Evolutionary conservation across 345 rosid genomes (phyloP), one percentile per base, ranked within the genome.

Genomic region (Brassica rapa): DNA sequence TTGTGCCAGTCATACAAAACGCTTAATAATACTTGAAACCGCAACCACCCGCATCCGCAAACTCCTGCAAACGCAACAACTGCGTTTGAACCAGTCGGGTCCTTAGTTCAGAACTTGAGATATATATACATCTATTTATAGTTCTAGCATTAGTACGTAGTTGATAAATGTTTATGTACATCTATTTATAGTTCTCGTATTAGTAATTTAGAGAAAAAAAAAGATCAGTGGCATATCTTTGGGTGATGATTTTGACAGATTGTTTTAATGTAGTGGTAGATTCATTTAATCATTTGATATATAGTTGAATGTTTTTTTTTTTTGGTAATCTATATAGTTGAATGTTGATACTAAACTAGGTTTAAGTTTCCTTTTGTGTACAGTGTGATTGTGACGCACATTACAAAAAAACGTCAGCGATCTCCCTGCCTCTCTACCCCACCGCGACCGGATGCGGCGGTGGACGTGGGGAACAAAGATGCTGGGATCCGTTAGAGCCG

Each of bases 401-500:
- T 32, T 30, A 63, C 10, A 66, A 65, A 16, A 64, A 37, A 37
- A 19, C 4, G 53, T 37, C 4, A 33, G 49, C 23, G 74, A 0
- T 32, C 55, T 46, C 55, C 16, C 55, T 14, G 7, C 55, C 1
- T 43, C 51, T 43, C 51, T 37, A 8, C 43, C 43, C 43, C 46
- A 39, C 46, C 63, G 84, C 0, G 63, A 37, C 46, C 2, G 43
- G 86, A 0, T 49, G 84, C 10, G 77, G 91, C 0, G 90, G 95
- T 0, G 88, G 93, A 1, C 84, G 94, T 24, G 97, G 95, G 1
- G 97, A 94, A 80, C 95, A 94, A 84, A 88, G 98, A 14, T 94
- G 95, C 95, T 94, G 98, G 98, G 97, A 94, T 80, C 97, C 97
- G 0, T 97, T 84, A 4, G 97, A 63, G 98, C 97, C 4, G 97